These are phyloP conservation scores for Hirsutella thompsonii DNA, from an alignment of 2,329 filamentous ascomycete species.

Conservation along the genomic window DNA sequence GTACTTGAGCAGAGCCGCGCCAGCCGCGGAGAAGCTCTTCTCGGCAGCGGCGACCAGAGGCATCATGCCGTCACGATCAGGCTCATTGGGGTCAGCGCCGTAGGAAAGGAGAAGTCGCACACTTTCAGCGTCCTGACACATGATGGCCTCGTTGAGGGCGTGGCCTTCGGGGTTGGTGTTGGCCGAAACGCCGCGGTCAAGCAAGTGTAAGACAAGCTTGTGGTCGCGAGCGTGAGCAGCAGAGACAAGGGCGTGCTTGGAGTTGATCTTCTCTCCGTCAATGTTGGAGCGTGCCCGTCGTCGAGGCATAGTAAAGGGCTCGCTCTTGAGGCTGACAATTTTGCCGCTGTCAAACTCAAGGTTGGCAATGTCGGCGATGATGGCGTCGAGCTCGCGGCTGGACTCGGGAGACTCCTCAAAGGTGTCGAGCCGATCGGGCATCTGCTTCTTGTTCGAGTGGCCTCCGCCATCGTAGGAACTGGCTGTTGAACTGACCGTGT, in stretches of 20 bases:
- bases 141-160: conserved; percentile 39
- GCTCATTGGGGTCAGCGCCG: conserved; percentile 41
- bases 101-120: conserved; percentile 43
- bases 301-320: conserved; percentile 36
- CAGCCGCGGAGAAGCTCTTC: conserved; percentile 40
- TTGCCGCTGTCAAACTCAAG: conserved; percentile 26
- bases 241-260: conserved; percentile 34
- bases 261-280: conserved; percentile 27
- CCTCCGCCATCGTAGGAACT: conserved; percentile 17
- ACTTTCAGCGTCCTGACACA: conserved; percentile 36
- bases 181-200: conserved; percentile 43
- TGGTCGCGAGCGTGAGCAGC: conserved; percentile 45
- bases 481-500: conserved; percentile 15
- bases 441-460: conserved; percentile 6
- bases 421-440: conserved; percentile 14
- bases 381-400: conserved; percentile 10
- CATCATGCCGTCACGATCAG: conserved; percentile 33
- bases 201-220: conserved; percentile 41
- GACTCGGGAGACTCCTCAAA: conserved; percentile 12
- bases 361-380: conserved; percentile 19
- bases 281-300: conserved; percentile 33
- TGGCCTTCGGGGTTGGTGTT: conserved; percentile 32
- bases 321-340: conserved; percentile 35
- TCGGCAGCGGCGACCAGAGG: conserved; percentile 39
- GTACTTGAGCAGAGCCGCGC: conserved; percentile 49